Evolutionary conservation across 2,329 filamentous ascomycete species (phyloP).

Genomic region (Cryphonectria radicalis): DNA sequence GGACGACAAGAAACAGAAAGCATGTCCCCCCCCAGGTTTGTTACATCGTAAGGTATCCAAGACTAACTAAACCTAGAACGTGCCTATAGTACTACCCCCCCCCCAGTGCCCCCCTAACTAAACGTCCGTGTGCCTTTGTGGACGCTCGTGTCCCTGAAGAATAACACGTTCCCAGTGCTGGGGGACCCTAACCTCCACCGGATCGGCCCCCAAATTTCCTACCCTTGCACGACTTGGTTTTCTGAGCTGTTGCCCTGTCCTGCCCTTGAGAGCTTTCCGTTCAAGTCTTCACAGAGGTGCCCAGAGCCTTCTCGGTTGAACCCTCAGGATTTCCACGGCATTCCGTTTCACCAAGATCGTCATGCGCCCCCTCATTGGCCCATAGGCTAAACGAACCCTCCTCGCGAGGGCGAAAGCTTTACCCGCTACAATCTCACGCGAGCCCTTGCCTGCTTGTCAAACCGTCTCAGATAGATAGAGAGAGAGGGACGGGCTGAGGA

Average conservation of each 20-base stretch:
- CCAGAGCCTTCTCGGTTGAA: constrained; percentile 1
- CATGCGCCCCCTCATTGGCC: constrained; percentile 21
- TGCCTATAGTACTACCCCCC: not conserved
- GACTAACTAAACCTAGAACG: constrained; percentile 10
- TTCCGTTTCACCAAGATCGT: constrained; percentile 27
- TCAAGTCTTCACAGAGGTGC: not conserved
- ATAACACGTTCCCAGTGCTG: not conserved
- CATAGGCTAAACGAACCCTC: constrained; percentile 19
- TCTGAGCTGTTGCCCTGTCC: not conserved
- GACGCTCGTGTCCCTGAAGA: constrained; percentile 7
- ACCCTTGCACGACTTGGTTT: not conserved
- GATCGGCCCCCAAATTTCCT: constrained; percentile 12
- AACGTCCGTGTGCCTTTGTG: not conserved
- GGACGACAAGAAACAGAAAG: not conserved
- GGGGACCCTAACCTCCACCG: constrained; percentile 7
- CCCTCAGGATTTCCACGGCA: constrained; percentile 19
- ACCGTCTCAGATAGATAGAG: constrained; percentile 23
- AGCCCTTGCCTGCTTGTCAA: constrained; percentile 16
- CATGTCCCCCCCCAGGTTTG: not conserved
- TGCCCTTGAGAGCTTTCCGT: too few species aligned
- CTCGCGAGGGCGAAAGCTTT: constrained; percentile 16
- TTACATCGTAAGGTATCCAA: not conserved
- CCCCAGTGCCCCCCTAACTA: not conserved
- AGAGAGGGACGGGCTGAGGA: constrained; percentile 12
- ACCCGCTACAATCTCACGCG: constrained; percentile 7